Conservation (phyloP, 768 basidiomycete genomes). For the Boletus patriciae region DNA sequence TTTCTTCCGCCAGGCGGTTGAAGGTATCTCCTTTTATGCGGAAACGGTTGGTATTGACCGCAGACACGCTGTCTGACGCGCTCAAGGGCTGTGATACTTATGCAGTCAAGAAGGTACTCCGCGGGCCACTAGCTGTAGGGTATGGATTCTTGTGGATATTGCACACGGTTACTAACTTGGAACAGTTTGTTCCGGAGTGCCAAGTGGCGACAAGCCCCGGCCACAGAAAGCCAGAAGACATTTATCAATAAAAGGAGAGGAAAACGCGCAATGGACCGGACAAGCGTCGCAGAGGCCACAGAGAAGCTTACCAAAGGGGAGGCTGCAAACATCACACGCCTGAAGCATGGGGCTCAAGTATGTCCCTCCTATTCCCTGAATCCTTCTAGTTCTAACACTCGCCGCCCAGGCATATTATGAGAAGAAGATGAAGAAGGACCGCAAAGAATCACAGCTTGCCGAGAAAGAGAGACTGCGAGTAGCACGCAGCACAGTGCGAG, state of each 20-base stretch:
- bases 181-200: constrained; percentile 61
- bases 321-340: constrained; percentile 71
- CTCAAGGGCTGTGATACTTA: constrained; percentile 72
- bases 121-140: constrained; percentile 50
- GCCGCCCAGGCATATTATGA: constrained; percentile 51
- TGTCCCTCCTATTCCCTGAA: constrained; percentile 4
- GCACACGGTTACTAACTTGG: constrained; percentile 1
- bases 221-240: constrained; percentile 59
- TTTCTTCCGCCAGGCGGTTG: constrained; percentile 42
- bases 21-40: constrained; percentile 55
- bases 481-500: constrained; percentile 55
- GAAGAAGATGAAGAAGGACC: constrained; percentile 46
- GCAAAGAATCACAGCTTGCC: constrained; percentile 34
- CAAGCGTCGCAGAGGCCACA: constrained; percentile 30
- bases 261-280: constrained; percentile 25
- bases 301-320: constrained; percentile 68
- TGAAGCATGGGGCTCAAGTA: constrained; percentile 77
- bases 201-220: constrained; percentile 61
- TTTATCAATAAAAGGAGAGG: constrained; percentile 56
- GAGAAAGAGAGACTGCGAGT: constrained; percentile 53
- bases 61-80: constrained; percentile 56
- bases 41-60: constrained; percentile 52
- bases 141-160: constrained; percentile 28
- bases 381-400: neutral
- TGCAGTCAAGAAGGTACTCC: constrained; percentile 53